phyloP scores from a whole-genome alignment of 2,329 filamentous ascomycete genomes.

The Alternaria ethzedia region DNA sequence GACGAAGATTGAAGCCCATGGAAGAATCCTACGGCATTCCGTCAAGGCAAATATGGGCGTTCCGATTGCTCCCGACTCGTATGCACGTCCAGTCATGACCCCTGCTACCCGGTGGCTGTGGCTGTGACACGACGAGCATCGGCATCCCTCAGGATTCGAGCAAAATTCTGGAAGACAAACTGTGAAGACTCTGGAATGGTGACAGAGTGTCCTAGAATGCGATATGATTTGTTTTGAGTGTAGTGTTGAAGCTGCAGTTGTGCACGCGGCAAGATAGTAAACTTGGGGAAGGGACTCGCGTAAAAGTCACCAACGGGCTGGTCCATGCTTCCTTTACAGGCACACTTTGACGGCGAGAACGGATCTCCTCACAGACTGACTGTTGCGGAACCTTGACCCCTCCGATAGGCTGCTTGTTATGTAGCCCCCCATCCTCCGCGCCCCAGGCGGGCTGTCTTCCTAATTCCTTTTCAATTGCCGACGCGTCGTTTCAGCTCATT shows the following conservation, averaged over 20 bases:
- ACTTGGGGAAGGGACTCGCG: slow-evolving; percentile 9
- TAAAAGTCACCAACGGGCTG: slow-evolving; percentile 5
- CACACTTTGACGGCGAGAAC: slow-evolving; percentile 18
- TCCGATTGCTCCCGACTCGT: slow-evolving; percentile 17
- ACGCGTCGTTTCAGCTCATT: slow-evolving; percentile 32
- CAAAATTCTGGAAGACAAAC: not conserved
- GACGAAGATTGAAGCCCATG: slow-evolving; percentile 3
- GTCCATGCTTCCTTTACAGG: slow-evolving; percentile 15
- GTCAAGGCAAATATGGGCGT: slow-evolving; percentile 4
- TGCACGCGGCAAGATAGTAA: not conserved
- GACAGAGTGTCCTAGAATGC: not conserved
- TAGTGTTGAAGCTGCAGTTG: not conserved
- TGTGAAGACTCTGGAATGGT: not conserved
- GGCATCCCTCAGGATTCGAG: not conserved
- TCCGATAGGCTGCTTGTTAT: slow-evolving; percentile 38
- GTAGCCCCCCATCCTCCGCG: slow-evolving; percentile 19
- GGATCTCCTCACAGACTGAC: slow-evolving; percentile 18
- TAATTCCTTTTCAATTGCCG: slow-evolving; percentile 43
- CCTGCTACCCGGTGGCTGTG: slow-evolving; percentile 15
- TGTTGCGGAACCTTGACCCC: slow-evolving; percentile 15
- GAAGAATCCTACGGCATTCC: slow-evolving; percentile 2
- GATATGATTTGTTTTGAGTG: not conserved
- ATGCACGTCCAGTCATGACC: slow-evolving; percentile 12
- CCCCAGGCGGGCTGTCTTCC: slow-evolving; percentile 29
- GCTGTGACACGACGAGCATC: slow-evolving; percentile 6